A percentile compares a stretch with the other conserved stretches of the same genome.
Evolutionary conservation across 225 moss, liverwort and hornwort species (phyloP).

Genomic region (Bryum argenteum): DNA sequence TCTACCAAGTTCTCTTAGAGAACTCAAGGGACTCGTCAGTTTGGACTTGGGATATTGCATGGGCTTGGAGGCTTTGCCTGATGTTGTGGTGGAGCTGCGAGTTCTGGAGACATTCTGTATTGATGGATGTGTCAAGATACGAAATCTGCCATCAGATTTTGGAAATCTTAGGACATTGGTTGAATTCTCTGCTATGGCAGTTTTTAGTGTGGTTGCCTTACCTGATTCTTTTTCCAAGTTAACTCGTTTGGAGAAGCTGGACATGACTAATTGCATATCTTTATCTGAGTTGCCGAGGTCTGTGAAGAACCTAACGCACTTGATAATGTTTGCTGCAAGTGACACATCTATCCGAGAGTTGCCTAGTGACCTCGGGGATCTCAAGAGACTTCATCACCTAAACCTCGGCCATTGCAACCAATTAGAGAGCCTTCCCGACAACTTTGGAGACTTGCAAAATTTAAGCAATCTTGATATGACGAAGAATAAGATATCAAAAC

Average conservation of each 20-base stretch:
- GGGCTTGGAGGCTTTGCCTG: conserved; percentile 25
- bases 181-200: conserved; percentile 25
- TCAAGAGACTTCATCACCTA: conserved; percentile 22
- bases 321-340: conserved; percentile 20
- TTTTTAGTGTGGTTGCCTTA: conserved; percentile 25
- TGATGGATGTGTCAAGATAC: conserved; percentile 17
- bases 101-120: conserved; percentile 35
- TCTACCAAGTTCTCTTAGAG: conserved; percentile 28
- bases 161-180: conserved; percentile 29
- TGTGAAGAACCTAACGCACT: conserved; percentile 28
- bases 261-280: not conserved
- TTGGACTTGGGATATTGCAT: conserved; percentile 39
- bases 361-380: conserved; percentile 39
- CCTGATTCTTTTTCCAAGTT: no score
- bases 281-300: conserved; percentile 31
- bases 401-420: not conserved
- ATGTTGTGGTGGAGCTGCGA: conserved; percentile 20
- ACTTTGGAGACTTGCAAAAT: conserved; percentile 20
- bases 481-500: conserved; percentile 27
- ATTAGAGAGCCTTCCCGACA: conserved; percentile 18
- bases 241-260: conserved; percentile 27
- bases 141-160: conserved; percentile 18
- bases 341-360: no score
- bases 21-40: conserved; percentile 17
- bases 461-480: conserved; percentile 13